phyloP scores from a whole-genome alignment of 306 rosid genomes.

The Boehmeria nivea region DNA sequence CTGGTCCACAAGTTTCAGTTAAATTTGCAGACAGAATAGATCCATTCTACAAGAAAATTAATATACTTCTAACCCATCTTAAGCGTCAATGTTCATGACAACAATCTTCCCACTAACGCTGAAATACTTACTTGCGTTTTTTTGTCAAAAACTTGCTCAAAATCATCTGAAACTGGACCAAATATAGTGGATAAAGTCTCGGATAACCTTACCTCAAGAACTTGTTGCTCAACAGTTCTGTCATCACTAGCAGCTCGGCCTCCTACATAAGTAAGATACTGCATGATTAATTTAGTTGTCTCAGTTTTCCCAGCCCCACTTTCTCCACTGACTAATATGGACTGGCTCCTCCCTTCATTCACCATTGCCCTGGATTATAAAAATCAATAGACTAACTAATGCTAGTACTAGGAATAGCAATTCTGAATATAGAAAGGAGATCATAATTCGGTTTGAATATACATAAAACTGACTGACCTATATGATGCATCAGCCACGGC shows the following conservation, averaged over 20 bases:
- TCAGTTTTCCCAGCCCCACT: conserved; percentile 99
- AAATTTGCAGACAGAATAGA: too few species aligned
- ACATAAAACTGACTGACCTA: conserved; percentile 45
- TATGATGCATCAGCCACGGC: conserved; percentile 96
- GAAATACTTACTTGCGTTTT: background rate
- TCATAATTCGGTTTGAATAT: background rate
- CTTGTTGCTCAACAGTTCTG: conserved; percentile 96
- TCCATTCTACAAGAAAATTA: background rate
- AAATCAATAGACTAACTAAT: conserved; percentile 31
- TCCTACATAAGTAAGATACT: conserved; percentile 94
- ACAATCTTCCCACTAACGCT: background rate
- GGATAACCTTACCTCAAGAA: conserved; percentile 79
- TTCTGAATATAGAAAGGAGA: conserved; percentile 13
- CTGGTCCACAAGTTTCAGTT: background rate
- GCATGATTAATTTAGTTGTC: conserved; percentile 96
- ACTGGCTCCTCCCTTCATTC: conserved; percentile 78
- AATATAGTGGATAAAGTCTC: conserved; percentile 1
- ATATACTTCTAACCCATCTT: background rate
- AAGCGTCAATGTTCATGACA: background rate
- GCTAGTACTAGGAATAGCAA: conserved; percentile 12
- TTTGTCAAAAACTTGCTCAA: background rate
- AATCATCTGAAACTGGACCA: background rate
- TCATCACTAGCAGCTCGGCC: conserved; percentile 82
- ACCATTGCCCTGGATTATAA: conserved; percentile 83
- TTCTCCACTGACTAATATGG: conserved; percentile 96